These are phyloP conservation scores for Boletus reticulatus DNA, from an alignment of 768 basidiomycete species.

Conservation along the genomic window DNA sequence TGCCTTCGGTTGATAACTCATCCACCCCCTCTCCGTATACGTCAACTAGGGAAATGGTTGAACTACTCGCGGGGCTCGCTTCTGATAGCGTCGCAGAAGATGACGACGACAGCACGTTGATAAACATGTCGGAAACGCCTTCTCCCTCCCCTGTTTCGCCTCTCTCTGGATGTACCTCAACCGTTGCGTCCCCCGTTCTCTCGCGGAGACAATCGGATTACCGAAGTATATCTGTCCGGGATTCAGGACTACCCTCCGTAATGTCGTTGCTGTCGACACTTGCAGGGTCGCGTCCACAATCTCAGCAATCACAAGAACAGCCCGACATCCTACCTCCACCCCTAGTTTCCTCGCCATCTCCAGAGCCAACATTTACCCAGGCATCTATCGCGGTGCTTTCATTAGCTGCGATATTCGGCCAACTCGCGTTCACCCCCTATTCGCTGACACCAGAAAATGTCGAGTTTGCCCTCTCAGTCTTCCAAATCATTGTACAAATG, in stretches of 20 bases:
- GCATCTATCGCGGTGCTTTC: slow-evolving; percentile 61
- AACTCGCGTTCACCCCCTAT: slow-evolving; percentile 68
- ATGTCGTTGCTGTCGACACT: slow-evolving; percentile 66
- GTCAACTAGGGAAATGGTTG: slow-evolving; percentile 31
- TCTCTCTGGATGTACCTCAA: slow-evolving; percentile 32
- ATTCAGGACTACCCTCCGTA: slow-evolving; percentile 52
- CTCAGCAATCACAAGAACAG: slow-evolving; percentile 43
- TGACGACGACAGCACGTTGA: slow-evolving; percentile 42
- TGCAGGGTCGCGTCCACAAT: slow-evolving; percentile 61
- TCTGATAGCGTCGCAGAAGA: slow-evolving; percentile 35
- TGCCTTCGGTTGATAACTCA: slow-evolving; percentile 8
- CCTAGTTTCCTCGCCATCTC: slow-evolving; percentile 24
- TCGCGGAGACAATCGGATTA: slow-evolving; percentile 62
- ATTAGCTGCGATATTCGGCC: slow-evolving; percentile 64
- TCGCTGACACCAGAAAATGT: slow-evolving; percentile 46
- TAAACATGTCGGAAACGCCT: slow-evolving; percentile 39
- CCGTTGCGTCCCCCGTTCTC: slow-evolving; percentile 47
- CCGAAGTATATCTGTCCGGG: slow-evolving; percentile 39
- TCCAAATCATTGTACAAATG: slow-evolving; percentile 48
- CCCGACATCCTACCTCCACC: slow-evolving; percentile 33
- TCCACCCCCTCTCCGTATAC: slow-evolving; percentile 18
- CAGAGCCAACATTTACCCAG: slow-evolving; percentile 37
- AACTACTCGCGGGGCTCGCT: slow-evolving; percentile 42
- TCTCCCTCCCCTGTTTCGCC: slow-evolving; percentile 33
- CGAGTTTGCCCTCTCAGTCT: slow-evolving; percentile 53